Evolutionary conservation across 331 rosid species (phyloP), one percentile per base, ranked within the genome.

Genomic region (Cydonia oblonga): DNA sequence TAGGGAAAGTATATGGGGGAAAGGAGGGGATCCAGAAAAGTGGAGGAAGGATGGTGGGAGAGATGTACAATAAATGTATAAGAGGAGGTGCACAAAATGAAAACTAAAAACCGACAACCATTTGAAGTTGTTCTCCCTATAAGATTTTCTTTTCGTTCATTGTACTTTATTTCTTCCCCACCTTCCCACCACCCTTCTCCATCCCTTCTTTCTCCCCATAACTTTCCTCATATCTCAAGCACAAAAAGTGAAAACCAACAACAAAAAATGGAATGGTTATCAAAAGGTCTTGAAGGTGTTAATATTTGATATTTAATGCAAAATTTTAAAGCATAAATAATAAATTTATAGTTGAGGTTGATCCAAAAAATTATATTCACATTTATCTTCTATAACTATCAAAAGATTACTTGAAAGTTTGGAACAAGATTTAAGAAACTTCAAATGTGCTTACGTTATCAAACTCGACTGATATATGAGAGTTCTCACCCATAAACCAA

Each of bases 401-500:
- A 16, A 22, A 32, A 64, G 68, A 64, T n/a, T n/a, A 64, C 68
- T 54, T 53, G 28, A 30, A 77, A 76, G 62, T 80, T 49, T 75
- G 25, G 19, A 84, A 72, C 42, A 61, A 66, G 42, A 71, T 61
- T 74, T 35, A 32, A 66, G 76, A 20, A 70, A 73, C 82, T 78
- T 59, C 20, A 58, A 68, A 61, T 57, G 42, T 53, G 81, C 97
- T 86, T 89, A 90, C 99, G 77, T 82, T 86, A 80, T 95, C 93
- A 29, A 95, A 95, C 81, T 91, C 92, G 9, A 78, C 84, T 29
- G 97, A 91, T 52, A 91, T 85, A 84, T 91, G 97, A 75, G 93
- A 89, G 78, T 90, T 85, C 79, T 86, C 82, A 6, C 99, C 97
- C 99, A 95, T 95, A 79, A 88, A 89, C 88, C 96, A 86, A 79